Evolutionary conservation across 495 filamentous ascomycete genomes (phyloP).

Genomic region (Polyplosphaeria fusca): DNA sequence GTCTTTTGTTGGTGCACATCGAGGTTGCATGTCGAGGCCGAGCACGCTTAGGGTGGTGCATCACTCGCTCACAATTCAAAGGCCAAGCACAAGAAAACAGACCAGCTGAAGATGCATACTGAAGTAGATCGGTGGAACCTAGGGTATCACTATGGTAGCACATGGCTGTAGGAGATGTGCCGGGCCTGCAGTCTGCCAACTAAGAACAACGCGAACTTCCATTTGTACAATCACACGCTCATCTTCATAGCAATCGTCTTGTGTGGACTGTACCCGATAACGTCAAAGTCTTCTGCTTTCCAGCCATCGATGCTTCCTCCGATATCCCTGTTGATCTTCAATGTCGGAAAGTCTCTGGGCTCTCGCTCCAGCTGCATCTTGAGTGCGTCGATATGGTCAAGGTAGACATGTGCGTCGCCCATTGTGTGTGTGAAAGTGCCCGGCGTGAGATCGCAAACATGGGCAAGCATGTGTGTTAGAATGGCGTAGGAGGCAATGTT

Average conservation of each 20-base stretch:
- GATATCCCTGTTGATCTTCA: conserved; percentile 64
- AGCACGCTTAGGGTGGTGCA: no score
- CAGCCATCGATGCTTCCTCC: conserved; percentile 77
- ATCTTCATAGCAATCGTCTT: conserved; percentile 95
- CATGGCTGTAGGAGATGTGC: no score
- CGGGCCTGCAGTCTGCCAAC: no score
- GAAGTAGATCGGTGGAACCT: no score
- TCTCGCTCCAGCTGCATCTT: conserved; percentile 72
- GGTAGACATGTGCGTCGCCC: conserved; percentile 94
- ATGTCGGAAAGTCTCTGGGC: conserved; percentile 75
- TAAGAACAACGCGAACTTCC: no score
- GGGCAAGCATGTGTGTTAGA: conserved; percentile 89
- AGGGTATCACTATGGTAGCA: no score
- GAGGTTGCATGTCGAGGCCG: no score
- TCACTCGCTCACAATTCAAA: no score
- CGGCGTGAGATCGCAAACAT: conserved; percentile 75
- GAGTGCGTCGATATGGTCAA: conserved; percentile 87
- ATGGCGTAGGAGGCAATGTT: conserved; percentile 94
- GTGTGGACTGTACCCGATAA: conserved; percentile 86
- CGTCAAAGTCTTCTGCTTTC: conserved; percentile 81
- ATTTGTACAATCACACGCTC: conserved; percentile 85
- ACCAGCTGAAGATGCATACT: no score
- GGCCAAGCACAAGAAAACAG: no score
- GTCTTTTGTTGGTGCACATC: no score
- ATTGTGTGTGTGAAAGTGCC: conserved; percentile 87